These are phyloP conservation scores for Hanseniaspora hatyaiensis DNA, from an alignment of 805 yeast species.

Conservation along the genomic window DNA sequence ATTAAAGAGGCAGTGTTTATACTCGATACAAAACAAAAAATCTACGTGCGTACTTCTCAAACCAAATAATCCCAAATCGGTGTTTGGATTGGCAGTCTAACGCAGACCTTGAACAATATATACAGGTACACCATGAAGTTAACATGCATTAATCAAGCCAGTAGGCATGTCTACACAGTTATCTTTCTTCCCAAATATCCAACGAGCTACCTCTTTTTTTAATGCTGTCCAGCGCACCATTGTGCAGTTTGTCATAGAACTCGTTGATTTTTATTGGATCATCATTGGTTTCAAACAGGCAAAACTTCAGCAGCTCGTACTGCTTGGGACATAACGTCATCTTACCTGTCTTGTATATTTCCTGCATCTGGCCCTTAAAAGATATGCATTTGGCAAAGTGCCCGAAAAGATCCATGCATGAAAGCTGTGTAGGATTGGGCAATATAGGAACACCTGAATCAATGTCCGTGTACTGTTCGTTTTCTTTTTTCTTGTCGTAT, in stretches of 20 bases:
- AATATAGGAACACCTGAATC: conserved; percentile 9
- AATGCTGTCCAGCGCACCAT: conserved; percentile 1
- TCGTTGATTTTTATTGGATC: conserved; percentile 55
- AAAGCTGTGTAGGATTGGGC: conserved; percentile 15
- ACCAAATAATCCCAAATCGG: too few species aligned
- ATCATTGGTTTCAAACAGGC: conserved; percentile 40
- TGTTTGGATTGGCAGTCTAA: too few species aligned
- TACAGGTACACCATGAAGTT: too few species aligned
- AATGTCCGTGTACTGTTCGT: conserved; percentile 3
- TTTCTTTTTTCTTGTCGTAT: conserved; percentile 1
- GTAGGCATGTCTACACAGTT: too few species aligned
- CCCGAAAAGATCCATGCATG: conserved; percentile 31
- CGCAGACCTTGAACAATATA: too few species aligned
- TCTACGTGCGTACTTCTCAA: too few species aligned
- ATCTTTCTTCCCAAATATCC: conserved; percentile 59
- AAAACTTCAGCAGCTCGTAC: conserved; percentile 67
- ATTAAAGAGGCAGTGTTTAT: too few species aligned
- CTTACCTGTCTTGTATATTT: conserved; percentile 74
- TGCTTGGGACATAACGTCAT: conserved; percentile 60
- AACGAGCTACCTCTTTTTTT: conserved; percentile 65
- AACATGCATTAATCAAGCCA: too few species aligned
- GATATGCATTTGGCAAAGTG: conserved; percentile 79
- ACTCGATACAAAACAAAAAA: too few species aligned
- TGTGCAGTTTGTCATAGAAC: conserved; percentile 46
- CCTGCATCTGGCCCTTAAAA: conserved; percentile 76